phyloP scores from a whole-genome alignment of 345 rosid species.

The Gossypium herbaceum region DNA sequence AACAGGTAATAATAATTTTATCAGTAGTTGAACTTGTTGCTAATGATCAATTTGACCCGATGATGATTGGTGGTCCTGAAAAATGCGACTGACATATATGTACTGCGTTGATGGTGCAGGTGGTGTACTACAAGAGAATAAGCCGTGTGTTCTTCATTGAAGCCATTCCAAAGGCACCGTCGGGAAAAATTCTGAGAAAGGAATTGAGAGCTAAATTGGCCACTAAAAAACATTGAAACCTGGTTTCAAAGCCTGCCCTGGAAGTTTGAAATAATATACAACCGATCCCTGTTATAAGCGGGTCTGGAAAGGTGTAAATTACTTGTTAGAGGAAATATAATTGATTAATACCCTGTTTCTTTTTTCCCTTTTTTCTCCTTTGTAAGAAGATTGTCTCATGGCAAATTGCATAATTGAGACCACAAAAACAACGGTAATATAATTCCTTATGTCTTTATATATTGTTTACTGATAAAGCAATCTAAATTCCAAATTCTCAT shows the following conservation, averaged over 20 bases:
- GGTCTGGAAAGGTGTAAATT: no score
- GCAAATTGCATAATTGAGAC: not conserved
- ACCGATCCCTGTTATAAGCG: not conserved
- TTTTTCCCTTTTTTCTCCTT: not conserved
- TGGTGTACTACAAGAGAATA: slow-evolving; percentile 64
- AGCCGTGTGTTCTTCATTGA: slow-evolving; percentile 48
- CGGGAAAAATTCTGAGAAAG: slow-evolving; percentile 72
- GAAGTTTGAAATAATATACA: not conserved
- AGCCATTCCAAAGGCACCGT: slow-evolving; percentile 65
- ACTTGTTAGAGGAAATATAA: slow-evolving; percentile 1
- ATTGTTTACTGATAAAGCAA: no score
- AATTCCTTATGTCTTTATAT: not conserved
- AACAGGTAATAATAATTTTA: slow-evolving; percentile 41
- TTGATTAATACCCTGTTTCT: not conserved
- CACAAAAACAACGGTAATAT: not conserved
- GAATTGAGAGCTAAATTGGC: slow-evolving; percentile 53
- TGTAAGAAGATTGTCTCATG: not conserved
- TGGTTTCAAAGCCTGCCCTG: not conserved
- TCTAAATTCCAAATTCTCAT: no score
- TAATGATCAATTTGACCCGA: not conserved
- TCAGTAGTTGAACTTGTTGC: not conserved
- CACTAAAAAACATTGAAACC: slow-evolving; percentile 19
- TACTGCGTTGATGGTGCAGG: slow-evolving; percentile 30
- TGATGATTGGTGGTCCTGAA: not conserved
- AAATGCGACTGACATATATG: not conserved